Conservation (phyloP, 2,329 filamentous ascomycete genomes). For the Colletotrichum destructivum region DNA sequence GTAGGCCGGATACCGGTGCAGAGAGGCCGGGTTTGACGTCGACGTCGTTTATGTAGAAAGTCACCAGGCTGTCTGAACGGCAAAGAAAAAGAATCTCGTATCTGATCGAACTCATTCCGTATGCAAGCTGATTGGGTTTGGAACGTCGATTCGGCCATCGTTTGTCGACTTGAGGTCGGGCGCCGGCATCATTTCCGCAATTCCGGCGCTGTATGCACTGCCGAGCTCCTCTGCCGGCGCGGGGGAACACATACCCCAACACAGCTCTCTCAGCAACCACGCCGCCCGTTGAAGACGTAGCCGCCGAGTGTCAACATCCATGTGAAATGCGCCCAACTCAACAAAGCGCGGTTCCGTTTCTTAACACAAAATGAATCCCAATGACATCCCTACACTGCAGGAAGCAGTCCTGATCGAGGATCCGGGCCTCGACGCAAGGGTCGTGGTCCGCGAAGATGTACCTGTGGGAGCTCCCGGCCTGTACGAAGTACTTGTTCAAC, state of each 20-base stretch:
- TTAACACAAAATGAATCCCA: neutral
- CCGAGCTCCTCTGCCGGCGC: constrained; percentile 4
- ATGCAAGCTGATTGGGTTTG: no score
- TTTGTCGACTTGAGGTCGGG: neutral
- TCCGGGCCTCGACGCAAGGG: constrained; percentile 20
- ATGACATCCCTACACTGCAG: constrained; percentile 11
- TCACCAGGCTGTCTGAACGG: no score
- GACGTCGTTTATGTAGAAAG: no score
- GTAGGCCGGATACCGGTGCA: no score
- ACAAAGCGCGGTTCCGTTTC: neutral
- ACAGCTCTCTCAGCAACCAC: no score
- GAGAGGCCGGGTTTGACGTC: no score
- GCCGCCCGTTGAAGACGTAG: neutral
- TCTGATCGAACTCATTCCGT: no score
- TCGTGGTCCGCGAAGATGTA: constrained; percentile 20
- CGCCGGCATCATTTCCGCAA: constrained; percentile 2
- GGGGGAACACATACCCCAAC: neutral
- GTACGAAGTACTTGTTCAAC: constrained; percentile 23
- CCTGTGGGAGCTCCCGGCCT: constrained; percentile 28
- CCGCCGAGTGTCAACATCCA: neutral
- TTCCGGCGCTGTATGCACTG: neutral
- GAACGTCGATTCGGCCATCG: no score
- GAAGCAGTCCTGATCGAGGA: constrained; percentile 30
- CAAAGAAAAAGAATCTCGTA: no score
- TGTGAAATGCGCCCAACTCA: no score